These are phyloP conservation scores for Holtermanniella nyarrowii DNA, from an alignment of 768 basidiomycete species.

Conservation along the genomic window DNA sequence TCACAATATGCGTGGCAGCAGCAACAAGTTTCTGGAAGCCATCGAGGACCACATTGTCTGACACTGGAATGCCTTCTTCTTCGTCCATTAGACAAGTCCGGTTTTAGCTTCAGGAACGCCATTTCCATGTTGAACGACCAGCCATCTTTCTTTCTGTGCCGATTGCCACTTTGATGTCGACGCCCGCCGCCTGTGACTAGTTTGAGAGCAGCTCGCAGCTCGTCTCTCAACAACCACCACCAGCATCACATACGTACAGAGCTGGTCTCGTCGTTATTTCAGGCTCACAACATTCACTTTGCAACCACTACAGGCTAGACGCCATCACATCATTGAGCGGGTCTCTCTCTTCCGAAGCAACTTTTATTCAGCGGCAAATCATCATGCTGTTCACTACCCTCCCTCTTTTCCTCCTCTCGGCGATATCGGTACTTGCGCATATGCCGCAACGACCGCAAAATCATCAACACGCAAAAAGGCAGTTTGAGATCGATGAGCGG, in stretches of 20 bases:
- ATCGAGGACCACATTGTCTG: no score
- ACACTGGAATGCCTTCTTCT: no score
- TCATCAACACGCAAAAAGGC: neutral
- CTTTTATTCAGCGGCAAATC: neutral
- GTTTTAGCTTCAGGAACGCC: no score
- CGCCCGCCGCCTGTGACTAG: neutral
- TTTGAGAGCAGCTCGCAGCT: neutral
- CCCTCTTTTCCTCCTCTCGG: neutral
- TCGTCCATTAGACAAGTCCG: no score
- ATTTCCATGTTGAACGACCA: no score
- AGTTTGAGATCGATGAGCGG: conserved; percentile 21
- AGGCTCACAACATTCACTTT: neutral
- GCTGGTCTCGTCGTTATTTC: neutral
- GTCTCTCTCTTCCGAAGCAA: neutral
- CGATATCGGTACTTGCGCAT: neutral
- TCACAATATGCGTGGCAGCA: no score
- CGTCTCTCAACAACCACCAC: neutral
- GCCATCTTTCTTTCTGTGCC: neutral
- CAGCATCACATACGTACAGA: neutral
- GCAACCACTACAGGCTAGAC: neutral
- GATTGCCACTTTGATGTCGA: neutral
- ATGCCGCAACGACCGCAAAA: neutral
- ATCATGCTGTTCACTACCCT: neutral
- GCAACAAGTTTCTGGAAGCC: no score
- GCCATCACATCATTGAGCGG: neutral